phyloP scores from a whole-genome alignment of 345 rosid species.

The Isatis tinctoria region DNA sequence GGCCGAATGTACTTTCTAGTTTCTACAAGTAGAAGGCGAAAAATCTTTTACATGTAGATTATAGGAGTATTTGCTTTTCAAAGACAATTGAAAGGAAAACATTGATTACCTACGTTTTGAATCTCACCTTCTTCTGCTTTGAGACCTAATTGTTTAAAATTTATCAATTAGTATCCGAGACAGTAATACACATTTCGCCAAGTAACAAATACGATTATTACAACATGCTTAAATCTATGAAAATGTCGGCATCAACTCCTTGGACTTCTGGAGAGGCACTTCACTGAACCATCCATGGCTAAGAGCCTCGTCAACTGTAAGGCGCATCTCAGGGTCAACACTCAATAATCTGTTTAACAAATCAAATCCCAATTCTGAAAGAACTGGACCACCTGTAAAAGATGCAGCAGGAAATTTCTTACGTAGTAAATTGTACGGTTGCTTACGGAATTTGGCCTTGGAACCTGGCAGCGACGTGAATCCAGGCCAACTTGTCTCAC shows the following conservation, averaged over 20 bases:
- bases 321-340: slow-evolving; percentile 71
- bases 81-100: no score
- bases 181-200: no score
- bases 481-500: slow-evolving; percentile 66
- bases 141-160: no score
- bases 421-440: slow-evolving; percentile 67
- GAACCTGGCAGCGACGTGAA: slow-evolving; percentile 56
- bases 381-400: slow-evolving; percentile 65
- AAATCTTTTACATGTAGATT: no score
- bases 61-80: no score
- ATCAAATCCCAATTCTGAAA: slow-evolving; percentile 81
- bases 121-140: no score
- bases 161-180: no score
- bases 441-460: slow-evolving; percentile 65
- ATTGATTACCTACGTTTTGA: no score
- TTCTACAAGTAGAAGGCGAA: no score
- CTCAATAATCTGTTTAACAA: slow-evolving; percentile 62
- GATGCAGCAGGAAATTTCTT: slow-evolving; percentile 75
- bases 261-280: slow-evolving; percentile 63
- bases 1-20: no score
- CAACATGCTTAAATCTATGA: slow-evolving; percentile 1
- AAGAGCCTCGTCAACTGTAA: slow-evolving; percentile 74
- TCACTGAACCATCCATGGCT: slow-evolving; percentile 79
- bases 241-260: slow-evolving; percentile 75
- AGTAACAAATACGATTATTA: no score